Evolutionary conservation across 2,329 filamentous ascomycete genomes (phyloP), one percentile per base, ranked within the genome.

Genomic region (Paracoccidioides lutzii): DNA sequence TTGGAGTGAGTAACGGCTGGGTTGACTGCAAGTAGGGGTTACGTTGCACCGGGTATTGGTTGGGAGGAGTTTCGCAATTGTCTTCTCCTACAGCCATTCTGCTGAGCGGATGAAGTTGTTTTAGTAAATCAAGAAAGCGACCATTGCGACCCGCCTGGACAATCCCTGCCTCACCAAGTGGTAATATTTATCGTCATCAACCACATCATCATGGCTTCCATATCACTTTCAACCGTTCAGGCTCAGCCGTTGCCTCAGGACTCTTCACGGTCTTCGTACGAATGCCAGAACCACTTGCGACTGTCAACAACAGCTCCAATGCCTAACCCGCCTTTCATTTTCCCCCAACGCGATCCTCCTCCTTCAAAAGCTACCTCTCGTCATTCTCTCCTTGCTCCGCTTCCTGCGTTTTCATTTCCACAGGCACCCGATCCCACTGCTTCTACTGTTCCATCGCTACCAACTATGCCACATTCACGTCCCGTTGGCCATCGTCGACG

Each of bases 401-500:
- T 73, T 32, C 71, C 71, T 30, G 63, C 67, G 28, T 70, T 72
- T 54, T 71, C 68, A 5, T 70, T 71, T 61, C 42, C 61, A 60
- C 53, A 66, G 68, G 71, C 56, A 66, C 68, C 7, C 65, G 70
- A 49, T 62, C 64, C 12, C 53, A 59, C 32, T 59, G 59, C 64
- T 55, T 57, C 64, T 46, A 80, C 81, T 12, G 77, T 80, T 0
- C 69, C 78, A 56, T 57, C 65, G 44, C 77, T 80, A 0, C 78
- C 80, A 0, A 70, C 78, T 41, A 67, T 73, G 1, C 68, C 74
- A 5, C 77, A 83, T 15, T 75, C 78, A 22, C 77, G 81, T 58
- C 74, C 79, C 30, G 72, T 73, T 37, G 82, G 84, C 28, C 87
- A 90, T 66, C 80, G 84, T 63, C 81, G 90, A 64, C 87, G 87